These are phyloP conservation scores for Brettanomyces nanus DNA, from an alignment of 805 yeast species.

Conservation along the genomic window DNA sequence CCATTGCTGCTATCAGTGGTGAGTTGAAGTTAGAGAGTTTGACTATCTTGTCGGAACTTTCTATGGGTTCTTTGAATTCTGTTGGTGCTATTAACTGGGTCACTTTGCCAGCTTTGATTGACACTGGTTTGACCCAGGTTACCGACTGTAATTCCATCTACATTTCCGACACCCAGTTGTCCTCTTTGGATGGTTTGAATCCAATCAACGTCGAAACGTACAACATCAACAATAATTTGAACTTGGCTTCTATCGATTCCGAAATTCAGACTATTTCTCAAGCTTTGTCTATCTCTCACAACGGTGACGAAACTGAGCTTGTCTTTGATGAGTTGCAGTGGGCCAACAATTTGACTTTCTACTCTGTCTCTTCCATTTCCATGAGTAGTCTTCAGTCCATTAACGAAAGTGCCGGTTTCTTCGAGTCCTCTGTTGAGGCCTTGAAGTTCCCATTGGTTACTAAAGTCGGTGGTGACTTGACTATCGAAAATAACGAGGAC, in stretches of 20 bases:
- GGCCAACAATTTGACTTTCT: slow-evolving; percentile 86
- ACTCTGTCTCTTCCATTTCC: slow-evolving; percentile 67
- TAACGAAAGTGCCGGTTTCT: slow-evolving; percentile 77
- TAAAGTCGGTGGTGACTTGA: slow-evolving; percentile 71
- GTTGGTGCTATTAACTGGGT: slow-evolving; percentile 76
- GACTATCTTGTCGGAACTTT: slow-evolving; percentile 58
- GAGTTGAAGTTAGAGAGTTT: slow-evolving; percentile 52
- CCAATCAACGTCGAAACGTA: slow-evolving; percentile 42
- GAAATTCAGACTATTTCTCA: slow-evolving; percentile 67
- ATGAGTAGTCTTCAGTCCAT: slow-evolving; percentile 60
- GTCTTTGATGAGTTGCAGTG: slow-evolving; percentile 60
- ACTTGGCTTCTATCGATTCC: slow-evolving; percentile 64
- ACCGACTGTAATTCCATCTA: slow-evolving; percentile 62
- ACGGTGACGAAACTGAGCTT: slow-evolving; percentile 70
- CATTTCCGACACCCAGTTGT: slow-evolving; percentile 68
- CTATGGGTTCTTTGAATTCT: slow-evolving; percentile 70
- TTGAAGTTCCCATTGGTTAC: slow-evolving; percentile 48
- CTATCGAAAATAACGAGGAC: slow-evolving; percentile 65
- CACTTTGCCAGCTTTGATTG: slow-evolving; percentile 78
- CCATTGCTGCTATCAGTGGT: slow-evolving; percentile 68
- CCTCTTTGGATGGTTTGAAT: slow-evolving; percentile 57
- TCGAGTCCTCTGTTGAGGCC: slow-evolving; percentile 56
- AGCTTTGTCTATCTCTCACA: slow-evolving; percentile 72
- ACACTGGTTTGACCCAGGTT: slow-evolving; percentile 67
- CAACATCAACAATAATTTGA: slow-evolving; percentile 86